phyloP scores from a whole-genome alignment of 2,329 filamentous ascomycete species.

The Phaeosphaeriaceae sp. region DNA sequence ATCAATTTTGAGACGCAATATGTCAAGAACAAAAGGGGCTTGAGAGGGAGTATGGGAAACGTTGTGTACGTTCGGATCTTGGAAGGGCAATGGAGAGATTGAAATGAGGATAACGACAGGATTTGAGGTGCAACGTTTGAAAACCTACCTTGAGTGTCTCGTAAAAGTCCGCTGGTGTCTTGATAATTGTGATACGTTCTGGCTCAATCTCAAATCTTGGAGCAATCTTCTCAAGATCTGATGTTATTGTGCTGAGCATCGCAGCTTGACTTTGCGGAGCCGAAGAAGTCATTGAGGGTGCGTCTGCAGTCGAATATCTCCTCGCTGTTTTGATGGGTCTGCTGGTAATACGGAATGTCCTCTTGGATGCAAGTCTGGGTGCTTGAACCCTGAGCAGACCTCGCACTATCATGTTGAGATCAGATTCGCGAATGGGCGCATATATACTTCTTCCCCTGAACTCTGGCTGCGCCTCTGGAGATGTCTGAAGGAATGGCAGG shows the following conservation, averaged over 20 bases:
- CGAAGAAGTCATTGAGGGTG: slow-evolving; percentile 34
- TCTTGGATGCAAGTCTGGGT: slow-evolving; percentile 24
- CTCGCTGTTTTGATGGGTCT: slow-evolving; percentile 28
- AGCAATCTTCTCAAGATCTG: slow-evolving; percentile 85
- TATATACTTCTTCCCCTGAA: slow-evolving; percentile 20
- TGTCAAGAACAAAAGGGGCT: too few species aligned
- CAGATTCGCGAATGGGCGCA: slow-evolving; percentile 1
- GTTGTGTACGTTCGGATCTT: too few species aligned
- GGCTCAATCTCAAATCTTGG: slow-evolving; percentile 89
- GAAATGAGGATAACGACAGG: background rate
- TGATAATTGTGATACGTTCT: slow-evolving; percentile 79
- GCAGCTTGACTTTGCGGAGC: slow-evolving; percentile 57
- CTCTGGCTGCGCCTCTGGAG: slow-evolving; percentile 31
- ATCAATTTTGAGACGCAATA: background rate
- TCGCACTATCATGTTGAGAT: slow-evolving; percentile 44
- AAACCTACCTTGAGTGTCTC: slow-evolving; percentile 78
- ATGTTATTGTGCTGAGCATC: slow-evolving; percentile 66
- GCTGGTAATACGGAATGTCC: slow-evolving; percentile 20
- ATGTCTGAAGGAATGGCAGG: background rate
- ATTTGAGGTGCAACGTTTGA: background rate
- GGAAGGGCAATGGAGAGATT: too few species aligned
- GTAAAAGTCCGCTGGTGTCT: slow-evolving; percentile 88
- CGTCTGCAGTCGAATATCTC: slow-evolving; percentile 44
- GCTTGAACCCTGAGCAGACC: slow-evolving; percentile 32
- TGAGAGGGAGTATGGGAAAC: too few species aligned